Base-by-base conservation (phyloP, 2,329 filamentous ascomycete species). In the Arthrobotrys musiformis region DNA sequence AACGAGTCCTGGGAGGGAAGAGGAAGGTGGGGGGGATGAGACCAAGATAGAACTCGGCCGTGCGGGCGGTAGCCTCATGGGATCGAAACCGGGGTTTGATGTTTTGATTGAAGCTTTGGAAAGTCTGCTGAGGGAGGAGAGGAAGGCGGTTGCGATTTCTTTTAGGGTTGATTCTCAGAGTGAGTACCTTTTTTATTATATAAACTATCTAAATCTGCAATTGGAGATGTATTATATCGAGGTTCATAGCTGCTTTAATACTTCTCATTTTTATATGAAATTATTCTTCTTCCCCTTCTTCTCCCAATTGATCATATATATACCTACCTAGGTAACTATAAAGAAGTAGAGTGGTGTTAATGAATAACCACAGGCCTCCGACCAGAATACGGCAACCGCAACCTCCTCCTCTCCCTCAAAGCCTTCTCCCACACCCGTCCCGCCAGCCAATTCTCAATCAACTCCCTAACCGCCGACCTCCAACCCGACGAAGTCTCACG, bases 341-440 rank as follows among this genome's bases (percentile, higher is more conserved):
- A n/a, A n/a, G n/a, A n/a, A n/a, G n/a, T n/a, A n/a, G n/a, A n/a
- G n/a, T n/a, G n/a, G n/a, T n/a, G n/a, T n/a, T n/a, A n/a, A n/a
- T n/a, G n/a, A n/a, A n/a, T n/a, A n/a, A n/a, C n/a, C n/a, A n/a
- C n/a, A n/a, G n/a, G n/a, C n/a, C n/a, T 35, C 11, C 30, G 8
- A 17, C 28, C 30, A 9, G 19, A 58, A 7, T n/a, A n/a, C n/a
- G 11, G 30, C 6, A 17, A 40, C 19, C 30, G 19, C 2, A 13
- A 58, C 8, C 17, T 58, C 7, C 54, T 58, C 1, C 54, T 58
- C 19, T 4, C 54, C 2, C 54, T 58, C 4, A 58, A 58, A 19
- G 54, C 54, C 0, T 58, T 58, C 54, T 58, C 54, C 8, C 40
- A 40, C 33, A 58, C 54, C 5, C 54, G 54, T n/a, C 54, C 54